Evolutionary conservation across 352 stramenopile species (phyloP).

Genomic region (Globisporangium viniferum): DNA sequence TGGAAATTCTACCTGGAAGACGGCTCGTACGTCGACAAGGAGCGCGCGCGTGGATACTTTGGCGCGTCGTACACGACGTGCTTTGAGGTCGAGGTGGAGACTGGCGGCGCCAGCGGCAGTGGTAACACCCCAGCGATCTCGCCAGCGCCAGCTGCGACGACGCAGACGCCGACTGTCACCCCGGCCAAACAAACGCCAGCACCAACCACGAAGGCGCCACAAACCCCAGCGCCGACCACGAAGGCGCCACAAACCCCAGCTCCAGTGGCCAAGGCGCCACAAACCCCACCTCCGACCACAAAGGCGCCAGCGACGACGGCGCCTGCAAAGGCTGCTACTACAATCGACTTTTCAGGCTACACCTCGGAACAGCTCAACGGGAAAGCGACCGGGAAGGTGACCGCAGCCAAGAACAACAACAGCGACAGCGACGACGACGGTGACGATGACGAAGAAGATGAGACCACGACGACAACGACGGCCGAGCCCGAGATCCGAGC

Average conservation of each 20-base stretch:
- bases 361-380: constrained; percentile 13
- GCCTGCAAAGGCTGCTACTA: constrained; percentile 1
- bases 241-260: neutral
- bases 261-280: neutral
- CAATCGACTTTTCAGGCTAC: constrained; percentile 15
- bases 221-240: neutral
- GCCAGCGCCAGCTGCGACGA: constrained; percentile 6
- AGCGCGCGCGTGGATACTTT: constrained; percentile 53
- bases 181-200: constrained; percentile 7
- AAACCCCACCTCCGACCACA: neutral
- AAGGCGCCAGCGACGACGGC: constrained; percentile 4
- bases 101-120: constrained; percentile 13
- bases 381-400: neutral
- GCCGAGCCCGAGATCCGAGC: neutral
- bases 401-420: neutral
- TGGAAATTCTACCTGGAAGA: constrained; percentile 69
- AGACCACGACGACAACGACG: neutral
- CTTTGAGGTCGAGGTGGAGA: constrained; percentile 60
- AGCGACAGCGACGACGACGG: neutral
- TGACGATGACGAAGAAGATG: neutral
- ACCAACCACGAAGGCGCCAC: constrained; percentile 10
- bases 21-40: constrained; percentile 47
- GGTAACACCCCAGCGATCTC: neutral
- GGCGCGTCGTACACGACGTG: constrained; percentile 64
- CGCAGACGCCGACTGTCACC: constrained; percentile 10